Base-by-base conservation (phyloP, 1,284 basidiomycete species). In the Heliocybe sulcata region DNA sequence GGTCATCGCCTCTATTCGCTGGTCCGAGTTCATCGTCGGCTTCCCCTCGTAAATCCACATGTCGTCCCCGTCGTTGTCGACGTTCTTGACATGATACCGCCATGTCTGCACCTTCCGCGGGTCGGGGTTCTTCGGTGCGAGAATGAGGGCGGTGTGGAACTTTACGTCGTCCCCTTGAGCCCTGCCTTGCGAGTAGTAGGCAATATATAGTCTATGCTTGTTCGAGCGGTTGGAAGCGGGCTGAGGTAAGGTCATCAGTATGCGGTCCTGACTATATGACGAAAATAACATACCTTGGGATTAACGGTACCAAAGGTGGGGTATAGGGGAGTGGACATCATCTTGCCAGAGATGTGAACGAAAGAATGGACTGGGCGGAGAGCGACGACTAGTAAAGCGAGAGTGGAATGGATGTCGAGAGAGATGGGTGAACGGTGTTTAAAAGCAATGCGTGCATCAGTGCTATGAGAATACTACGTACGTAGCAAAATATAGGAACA, bases 121-220 rank as follows among this genome's bases (percentile, higher is more conserved):
- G 27, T 26, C 47, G 6, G 47, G 47, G 27, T 25, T 29, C n/a
- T 49, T 49, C 8, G 47, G 47, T 26, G 47, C 47, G 8, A 49
- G 47, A 25, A 49, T 29, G 47, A 49, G 47, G 12, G 47, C 47
- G 47, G 23, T 49, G 27, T 49, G 47, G 47, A 23, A 49, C n/a
- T 49, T 29, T 3, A 29, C 27, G n/a, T 49, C 47, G 47, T 49
- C 47, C 22, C 47, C 47, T 16, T 49, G 27, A 6, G 22, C 47
- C 23, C 47, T 25, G 27, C 47, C 47, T 26, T 49, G 20, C 3
- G 22, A 29, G 47, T 49, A 49, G 27, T 26, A 49, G 27, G 47
- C 47, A 29, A 49, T 25, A 49, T 49, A 49, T 25, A 49, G 20
- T 12, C 47, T 25, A 29, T 49, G 47, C 23, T 49, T 49, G 23